A percentile compares a stretch with the other conserved stretches of the same genome.
These are phyloP conservation scores for Stemphylium lycopersici DNA, from an alignment of 2,329 filamentous ascomycete species.

Conservation along the genomic window DNA sequence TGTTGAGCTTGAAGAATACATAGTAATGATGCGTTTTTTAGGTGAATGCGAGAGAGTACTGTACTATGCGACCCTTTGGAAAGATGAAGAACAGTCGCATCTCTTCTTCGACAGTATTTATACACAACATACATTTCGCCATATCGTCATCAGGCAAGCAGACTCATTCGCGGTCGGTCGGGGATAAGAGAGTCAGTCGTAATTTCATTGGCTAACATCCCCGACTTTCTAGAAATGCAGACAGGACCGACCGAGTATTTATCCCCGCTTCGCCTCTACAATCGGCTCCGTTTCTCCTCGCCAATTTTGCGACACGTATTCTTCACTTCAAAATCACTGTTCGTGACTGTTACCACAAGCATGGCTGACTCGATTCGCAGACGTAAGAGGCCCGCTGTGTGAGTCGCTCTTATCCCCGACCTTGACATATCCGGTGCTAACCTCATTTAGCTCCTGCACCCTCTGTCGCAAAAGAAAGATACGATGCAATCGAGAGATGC, in stretches of 20 bases:
- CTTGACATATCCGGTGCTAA: constrained; percentile 7
- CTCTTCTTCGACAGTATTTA: background rate
- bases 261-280: background rate
- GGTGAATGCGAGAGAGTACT: background rate
- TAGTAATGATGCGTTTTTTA: background rate
- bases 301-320: no score
- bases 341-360: background rate
- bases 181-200: constrained; percentile 7
- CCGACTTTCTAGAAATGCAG: background rate
- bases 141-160: constrained; percentile 22
- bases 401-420: constrained; percentile 20
- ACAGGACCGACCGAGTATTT: background rate
- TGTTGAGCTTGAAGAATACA: background rate
- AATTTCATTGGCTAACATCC: background rate
- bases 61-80: background rate
- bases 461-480: constrained; percentile 67
- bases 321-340: background rate
- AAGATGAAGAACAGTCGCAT: background rate
- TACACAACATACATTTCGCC: background rate
- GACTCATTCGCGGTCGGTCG: constrained; percentile 12
- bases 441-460: constrained; percentile 57
- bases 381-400: constrained; percentile 55
- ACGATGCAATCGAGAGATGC: constrained; percentile 64
- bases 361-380: constrained; percentile 34
- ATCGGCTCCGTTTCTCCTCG: background rate